phyloP scores from a whole-genome alignment of 371 early-diverging fungal species.

The Mitosporidium daphniae region DNA sequence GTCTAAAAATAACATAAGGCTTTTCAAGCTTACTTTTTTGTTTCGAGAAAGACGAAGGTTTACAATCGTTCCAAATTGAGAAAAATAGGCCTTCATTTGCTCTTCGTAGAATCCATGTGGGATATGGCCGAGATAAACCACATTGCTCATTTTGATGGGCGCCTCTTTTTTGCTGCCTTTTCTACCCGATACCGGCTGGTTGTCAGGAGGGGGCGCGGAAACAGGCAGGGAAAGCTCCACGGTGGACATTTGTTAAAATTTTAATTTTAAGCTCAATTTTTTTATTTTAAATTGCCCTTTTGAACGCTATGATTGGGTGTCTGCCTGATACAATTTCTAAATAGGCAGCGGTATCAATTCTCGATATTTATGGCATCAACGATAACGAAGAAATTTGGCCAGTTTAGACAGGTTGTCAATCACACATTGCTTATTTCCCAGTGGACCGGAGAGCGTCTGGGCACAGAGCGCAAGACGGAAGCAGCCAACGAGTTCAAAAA shows the following conservation, averaged over 20 bases:
- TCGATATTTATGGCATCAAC: too few species aligned
- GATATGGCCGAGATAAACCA: constrained; percentile 45
- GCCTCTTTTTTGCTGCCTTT: too few species aligned
- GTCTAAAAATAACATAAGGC: constrained; percentile 11
- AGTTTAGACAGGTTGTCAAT: constrained; percentile 2
- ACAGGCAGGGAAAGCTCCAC: too few species aligned
- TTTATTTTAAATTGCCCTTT: too few species aligned
- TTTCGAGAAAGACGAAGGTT: constrained; percentile 36
- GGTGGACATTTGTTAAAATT: too few species aligned
- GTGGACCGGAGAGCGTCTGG: constrained; percentile 2
- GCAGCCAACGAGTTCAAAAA: constrained; percentile 12
- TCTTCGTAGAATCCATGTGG: constrained; percentile 79
- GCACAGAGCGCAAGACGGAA: constrained; percentile 2
- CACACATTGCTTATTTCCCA: background rate
- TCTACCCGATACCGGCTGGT: too few species aligned
- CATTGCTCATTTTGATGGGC: too few species aligned
- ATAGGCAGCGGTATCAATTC: too few species aligned
- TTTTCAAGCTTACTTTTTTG: constrained; percentile 17
- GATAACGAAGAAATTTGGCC: constrained; percentile 3
- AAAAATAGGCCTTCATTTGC: constrained; percentile 46
- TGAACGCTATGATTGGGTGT: too few species aligned
- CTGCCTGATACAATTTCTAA: too few species aligned
- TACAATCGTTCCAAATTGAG: constrained; percentile 49
- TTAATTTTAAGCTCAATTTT: too few species aligned
- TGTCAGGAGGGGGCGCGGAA: too few species aligned